These are phyloP conservation scores for Cyclotella cryptica DNA, from an alignment of 108 stramenopile genomes.

Conservation along the genomic window DNA sequence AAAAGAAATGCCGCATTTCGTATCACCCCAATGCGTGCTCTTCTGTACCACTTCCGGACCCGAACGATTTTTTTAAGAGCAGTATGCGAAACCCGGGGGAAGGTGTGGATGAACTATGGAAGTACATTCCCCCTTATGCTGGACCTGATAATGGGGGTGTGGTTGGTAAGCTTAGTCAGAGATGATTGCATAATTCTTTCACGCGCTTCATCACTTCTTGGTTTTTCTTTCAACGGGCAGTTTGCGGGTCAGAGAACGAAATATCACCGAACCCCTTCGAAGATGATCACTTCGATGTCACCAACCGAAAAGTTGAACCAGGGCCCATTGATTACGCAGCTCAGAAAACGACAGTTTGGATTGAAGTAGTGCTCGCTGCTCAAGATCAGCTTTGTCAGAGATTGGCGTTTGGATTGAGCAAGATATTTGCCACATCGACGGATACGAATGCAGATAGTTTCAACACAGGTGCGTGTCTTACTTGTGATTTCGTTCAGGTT, in stretches of 20 bases:
- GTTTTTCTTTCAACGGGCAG: background rate
- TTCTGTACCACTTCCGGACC: conserved; percentile 15
- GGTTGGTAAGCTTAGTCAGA: background rate
- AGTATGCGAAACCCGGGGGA: conserved; percentile 7
- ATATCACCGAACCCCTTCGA: conserved; percentile 29
- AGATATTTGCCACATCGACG: conserved; percentile 39
- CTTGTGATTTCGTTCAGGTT: background rate
- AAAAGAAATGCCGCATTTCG: conserved; percentile 26
- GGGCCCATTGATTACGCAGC: conserved; percentile 29
- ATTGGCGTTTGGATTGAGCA: conserved; percentile 54
- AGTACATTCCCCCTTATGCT: conserved; percentile 29
- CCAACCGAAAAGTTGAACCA: conserved; percentile 31
- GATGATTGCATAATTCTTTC: conserved; percentile 6
- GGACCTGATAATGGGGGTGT: conserved; percentile 32
- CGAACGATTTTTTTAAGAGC: background rate
- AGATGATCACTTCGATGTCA: conserved; percentile 42
- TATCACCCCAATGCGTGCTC: conserved; percentile 33
- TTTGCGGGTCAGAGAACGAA: conserved; percentile 56
- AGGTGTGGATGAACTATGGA: background rate
- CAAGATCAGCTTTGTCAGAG: conserved; percentile 58
- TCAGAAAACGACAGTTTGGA: conserved; percentile 48
- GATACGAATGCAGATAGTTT: conserved; percentile 14
- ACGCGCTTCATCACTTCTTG: background rate
- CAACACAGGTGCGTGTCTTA: conserved; percentile 13
- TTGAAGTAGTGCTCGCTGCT: conserved; percentile 31